phyloP scores from a whole-genome alignment of 768 basidiomycete species.

The Zangia roseola region DNA sequence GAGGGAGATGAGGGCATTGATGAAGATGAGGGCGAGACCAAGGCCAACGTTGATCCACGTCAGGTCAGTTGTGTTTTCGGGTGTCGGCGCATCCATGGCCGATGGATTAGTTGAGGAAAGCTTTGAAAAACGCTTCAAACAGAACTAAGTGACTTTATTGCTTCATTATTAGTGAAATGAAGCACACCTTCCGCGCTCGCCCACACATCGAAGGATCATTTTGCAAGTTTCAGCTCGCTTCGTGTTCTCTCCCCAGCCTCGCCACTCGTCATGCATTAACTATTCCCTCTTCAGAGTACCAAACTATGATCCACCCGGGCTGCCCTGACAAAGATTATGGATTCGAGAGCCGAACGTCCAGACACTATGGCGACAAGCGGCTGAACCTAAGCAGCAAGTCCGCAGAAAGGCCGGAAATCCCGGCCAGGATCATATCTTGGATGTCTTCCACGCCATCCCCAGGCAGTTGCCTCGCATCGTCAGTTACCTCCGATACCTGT shows the following conservation, averaged over 20 bases:
- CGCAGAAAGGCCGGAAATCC: no score
- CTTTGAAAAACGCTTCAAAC: no score
- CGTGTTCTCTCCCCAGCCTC: conserved; percentile 40
- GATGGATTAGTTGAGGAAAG: no score
- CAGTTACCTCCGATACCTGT: conserved; percentile 34
- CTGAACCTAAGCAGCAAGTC: conserved; percentile 74
- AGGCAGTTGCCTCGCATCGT: conserved; percentile 42
- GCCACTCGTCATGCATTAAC: conserved; percentile 64
- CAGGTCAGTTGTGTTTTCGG: conserved; percentile 34
- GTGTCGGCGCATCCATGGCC: conserved; percentile 32
- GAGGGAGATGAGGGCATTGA: conserved; percentile 67
- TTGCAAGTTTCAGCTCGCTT: conserved; percentile 27
- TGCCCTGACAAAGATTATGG: neutral
- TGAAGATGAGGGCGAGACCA: conserved; percentile 70
- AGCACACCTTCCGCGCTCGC: no score
- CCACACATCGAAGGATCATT: no score
- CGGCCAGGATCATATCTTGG: no score
- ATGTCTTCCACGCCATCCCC: no score
- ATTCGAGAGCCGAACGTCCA: conserved; percentile 35
- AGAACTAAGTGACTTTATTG: neutral
- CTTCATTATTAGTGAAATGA: conserved; percentile 2
- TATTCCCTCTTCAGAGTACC: conserved; percentile 74
- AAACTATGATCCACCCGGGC: conserved; percentile 68
- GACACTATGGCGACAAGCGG: conserved; percentile 50
- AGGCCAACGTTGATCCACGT: conserved; percentile 75